phyloP scores from a whole-genome alignment of 306 rosid genomes.

The Cicer arietinum region DNA sequence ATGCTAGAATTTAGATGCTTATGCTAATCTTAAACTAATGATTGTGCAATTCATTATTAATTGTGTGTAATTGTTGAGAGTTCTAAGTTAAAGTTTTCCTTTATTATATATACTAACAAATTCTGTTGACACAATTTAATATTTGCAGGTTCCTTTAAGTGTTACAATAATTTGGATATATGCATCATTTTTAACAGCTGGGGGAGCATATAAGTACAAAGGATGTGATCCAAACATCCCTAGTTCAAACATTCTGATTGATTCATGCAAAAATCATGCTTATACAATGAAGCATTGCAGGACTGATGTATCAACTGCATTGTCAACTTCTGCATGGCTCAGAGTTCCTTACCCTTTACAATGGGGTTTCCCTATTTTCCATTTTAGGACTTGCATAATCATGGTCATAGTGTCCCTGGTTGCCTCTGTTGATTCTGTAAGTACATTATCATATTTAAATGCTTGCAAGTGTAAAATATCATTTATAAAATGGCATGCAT shows the following conservation, averaged over 20 bases:
- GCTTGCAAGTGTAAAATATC: slow-evolving; percentile 29
- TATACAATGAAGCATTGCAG: slow-evolving; percentile 87
- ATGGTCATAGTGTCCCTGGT: slow-evolving; percentile 81
- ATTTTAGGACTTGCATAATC: slow-evolving; percentile 76
- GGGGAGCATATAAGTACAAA: slow-evolving; percentile 88
- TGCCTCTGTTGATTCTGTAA: slow-evolving; percentile 90
- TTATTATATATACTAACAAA: slow-evolving; percentile 37
- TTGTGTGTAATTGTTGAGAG: neutral
- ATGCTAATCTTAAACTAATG: neutral
- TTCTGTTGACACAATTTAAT: slow-evolving; percentile 40
- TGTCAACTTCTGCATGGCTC: slow-evolving; percentile 77
- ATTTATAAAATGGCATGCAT: neutral
- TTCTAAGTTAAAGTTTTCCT: slow-evolving; percentile 5
- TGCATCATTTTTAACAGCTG: slow-evolving; percentile 90
- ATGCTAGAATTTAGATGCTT: slow-evolving; percentile 24
- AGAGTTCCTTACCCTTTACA: slow-evolving; percentile 86
- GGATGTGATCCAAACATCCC: slow-evolving; percentile 88
- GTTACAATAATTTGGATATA: slow-evolving; percentile 76
- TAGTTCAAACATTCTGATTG: slow-evolving; percentile 82
- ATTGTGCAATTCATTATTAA: neutral
- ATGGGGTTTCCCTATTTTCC: slow-evolving; percentile 90
- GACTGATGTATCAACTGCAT: slow-evolving; percentile 83
- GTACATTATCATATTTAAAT: slow-evolving; percentile 43
- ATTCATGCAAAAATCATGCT: slow-evolving; percentile 87
- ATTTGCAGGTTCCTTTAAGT: slow-evolving; percentile 87